These are phyloP conservation scores for Pseudopediastrum boryanum DNA, from an alignment of 139 green algal species.

Conservation along the genomic window DNA sequence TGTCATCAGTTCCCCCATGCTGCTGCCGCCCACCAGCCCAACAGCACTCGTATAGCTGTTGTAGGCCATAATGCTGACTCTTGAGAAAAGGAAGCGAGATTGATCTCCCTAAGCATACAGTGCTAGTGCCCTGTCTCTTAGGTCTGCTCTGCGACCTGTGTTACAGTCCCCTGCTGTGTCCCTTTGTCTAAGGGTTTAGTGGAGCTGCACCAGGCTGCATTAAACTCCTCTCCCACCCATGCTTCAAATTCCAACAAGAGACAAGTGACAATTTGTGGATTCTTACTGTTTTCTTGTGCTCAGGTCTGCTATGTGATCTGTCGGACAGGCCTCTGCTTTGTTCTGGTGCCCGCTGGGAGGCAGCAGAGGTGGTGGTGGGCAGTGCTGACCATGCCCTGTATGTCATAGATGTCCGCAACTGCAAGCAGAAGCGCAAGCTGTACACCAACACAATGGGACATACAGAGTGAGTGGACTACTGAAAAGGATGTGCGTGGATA, in stretches of 20 bases:
- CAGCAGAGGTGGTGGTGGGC: conserved; percentile 62
- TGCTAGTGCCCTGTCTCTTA: neutral
- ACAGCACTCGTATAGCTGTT: too few relatives aligned
- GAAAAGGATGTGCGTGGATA: neutral
- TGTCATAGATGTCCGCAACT: conserved; percentile 52
- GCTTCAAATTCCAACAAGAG: neutral
- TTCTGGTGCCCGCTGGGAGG: conserved; percentile 57
- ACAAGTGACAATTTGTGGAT: neutral
- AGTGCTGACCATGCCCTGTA: conserved; percentile 83
- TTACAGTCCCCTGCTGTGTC: neutral
- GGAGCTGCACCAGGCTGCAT: neutral
- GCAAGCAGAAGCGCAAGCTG: conserved; percentile 60
- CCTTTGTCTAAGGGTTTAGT: neutral
- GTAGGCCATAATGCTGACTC: too few relatives aligned
- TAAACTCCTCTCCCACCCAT: neutral
- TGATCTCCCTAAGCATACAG: too few relatives aligned
- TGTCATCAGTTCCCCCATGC: too few relatives aligned
- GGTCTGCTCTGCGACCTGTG: neutral
- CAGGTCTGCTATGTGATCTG: conserved; percentile 54
- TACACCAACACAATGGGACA: conserved; percentile 79
- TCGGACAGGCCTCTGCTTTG: conserved; percentile 67
- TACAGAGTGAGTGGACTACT: conserved; percentile 64
- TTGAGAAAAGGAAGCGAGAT: too few relatives aligned
- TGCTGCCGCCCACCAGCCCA: too few relatives aligned
- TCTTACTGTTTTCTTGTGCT: neutral